phyloP scores from a whole-genome alignment of 768 basidiomycete species.

The Boletus reticuloceps region DNA sequence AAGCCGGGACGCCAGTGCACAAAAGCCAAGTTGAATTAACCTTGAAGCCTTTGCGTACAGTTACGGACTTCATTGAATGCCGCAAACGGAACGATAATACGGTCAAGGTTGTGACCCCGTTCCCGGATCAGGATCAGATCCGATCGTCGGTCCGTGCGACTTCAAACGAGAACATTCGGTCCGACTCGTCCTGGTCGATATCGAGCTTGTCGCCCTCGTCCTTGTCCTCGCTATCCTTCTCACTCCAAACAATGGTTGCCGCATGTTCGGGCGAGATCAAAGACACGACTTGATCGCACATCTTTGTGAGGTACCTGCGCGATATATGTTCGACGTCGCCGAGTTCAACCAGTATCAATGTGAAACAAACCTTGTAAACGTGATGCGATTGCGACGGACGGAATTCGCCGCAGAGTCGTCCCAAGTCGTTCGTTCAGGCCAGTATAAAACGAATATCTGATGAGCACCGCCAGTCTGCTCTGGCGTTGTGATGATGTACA shows the following conservation, averaged over 20 bases:
- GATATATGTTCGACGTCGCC: too few relatives aligned
- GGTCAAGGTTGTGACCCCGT: too few relatives aligned
- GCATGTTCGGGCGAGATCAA: too few relatives aligned
- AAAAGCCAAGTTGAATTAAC: conserved; percentile 25
- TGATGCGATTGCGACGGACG: conserved; percentile 50
- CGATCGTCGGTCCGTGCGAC: conserved; percentile 44
- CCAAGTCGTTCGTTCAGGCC: conserved; percentile 43
- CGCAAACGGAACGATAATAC: too few relatives aligned
- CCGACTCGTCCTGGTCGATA: conserved; percentile 43
- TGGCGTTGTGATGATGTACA: conserved; percentile 16
- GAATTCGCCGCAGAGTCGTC: conserved; percentile 41
- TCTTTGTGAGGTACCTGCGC: too few relatives aligned
- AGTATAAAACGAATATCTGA: conserved; percentile 50
- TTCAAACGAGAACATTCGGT: conserved; percentile 52
- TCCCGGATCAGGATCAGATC: too few relatives aligned
- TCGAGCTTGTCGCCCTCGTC: conserved; percentile 21
- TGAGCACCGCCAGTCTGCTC: conserved; percentile 2
- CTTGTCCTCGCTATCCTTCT: not conserved
- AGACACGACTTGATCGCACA: too few relatives aligned
- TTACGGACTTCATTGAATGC: conserved; percentile 51
- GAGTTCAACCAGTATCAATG: too few relatives aligned
- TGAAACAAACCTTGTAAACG: conserved; percentile 54
- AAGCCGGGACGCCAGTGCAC: not conserved
- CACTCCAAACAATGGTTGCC: too few relatives aligned
- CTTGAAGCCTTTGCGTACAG: conserved; percentile 42